These are phyloP conservation scores for Raffaelea albimanens DNA, from an alignment of 2,329 filamentous ascomycete species.

Conservation along the genomic window DNA sequence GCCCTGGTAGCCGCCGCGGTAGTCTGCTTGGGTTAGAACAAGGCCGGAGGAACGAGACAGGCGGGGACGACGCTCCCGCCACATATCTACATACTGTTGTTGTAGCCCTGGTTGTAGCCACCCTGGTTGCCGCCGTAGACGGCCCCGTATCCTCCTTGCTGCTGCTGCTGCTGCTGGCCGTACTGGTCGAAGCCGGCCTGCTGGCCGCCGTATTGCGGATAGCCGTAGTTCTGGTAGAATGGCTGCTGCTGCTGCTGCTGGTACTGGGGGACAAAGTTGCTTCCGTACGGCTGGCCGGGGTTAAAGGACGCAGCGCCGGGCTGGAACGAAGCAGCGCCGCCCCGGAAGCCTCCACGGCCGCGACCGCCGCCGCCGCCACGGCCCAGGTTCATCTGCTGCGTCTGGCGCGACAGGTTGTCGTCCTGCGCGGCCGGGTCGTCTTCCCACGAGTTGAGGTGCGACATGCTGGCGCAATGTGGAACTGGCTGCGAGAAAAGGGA, in stretches of 20 bases:
- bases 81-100: too few species aligned
- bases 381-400: constrained; percentile 67
- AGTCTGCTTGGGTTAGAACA: constrained; percentile 11
- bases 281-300: constrained; percentile 49
- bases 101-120: constrained; percentile 40
- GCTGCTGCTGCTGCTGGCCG: constrained; percentile 17
- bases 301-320: constrained; percentile 59
- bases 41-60: not conserved
- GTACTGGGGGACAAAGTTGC: constrained; percentile 29
- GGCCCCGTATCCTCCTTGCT: constrained; percentile 12
- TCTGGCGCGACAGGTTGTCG: constrained; percentile 67
- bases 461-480: constrained; percentile 7
- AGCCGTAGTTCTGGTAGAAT: constrained; percentile 24
- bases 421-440: constrained; percentile 73
- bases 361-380: constrained; percentile 11
- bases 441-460: constrained; percentile 91
- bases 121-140: constrained; percentile 20
- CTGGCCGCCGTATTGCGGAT: constrained; percentile 35
- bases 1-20: constrained; percentile 28
- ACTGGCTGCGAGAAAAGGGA: not conserved
- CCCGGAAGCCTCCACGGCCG: constrained; percentile 40
- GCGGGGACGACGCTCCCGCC: too few species aligned
- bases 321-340: constrained; percentile 61
- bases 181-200: constrained; percentile 38
- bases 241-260: constrained; percentile 15